Conservation (phyloP, 176 grass and related monocot genomes). For the Aegilops speltoides region DNA sequence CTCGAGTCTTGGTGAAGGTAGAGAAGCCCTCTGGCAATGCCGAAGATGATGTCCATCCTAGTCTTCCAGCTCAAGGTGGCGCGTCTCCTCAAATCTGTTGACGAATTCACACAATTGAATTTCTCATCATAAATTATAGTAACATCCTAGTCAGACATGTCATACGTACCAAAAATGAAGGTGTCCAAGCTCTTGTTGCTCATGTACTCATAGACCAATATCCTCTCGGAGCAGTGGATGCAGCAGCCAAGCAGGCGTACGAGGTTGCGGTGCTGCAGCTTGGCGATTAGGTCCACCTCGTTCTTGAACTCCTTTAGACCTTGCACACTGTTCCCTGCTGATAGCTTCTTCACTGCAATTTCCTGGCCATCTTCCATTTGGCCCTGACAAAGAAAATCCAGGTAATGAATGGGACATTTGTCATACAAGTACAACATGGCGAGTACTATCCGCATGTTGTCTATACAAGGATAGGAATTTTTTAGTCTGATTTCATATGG, state of each 20-base stretch:
- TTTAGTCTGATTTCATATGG: neutral
- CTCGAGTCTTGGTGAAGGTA: constrained; percentile 75
- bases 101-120: neutral
- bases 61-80: constrained; percentile 33
- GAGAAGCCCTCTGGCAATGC: constrained; percentile 50
- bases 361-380: constrained; percentile 48
- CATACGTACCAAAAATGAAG: constrained; percentile 52
- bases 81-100: constrained; percentile 35
- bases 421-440: neutral
- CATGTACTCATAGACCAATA: constrained; percentile 67
- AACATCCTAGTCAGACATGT: rapidly evolving
- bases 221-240: constrained; percentile 40
- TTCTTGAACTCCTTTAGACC: constrained; percentile 67
- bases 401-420: neutral
- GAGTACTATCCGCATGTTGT: neutral
- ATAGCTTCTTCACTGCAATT: constrained; percentile 63
- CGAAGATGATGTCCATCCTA: constrained; percentile 54
- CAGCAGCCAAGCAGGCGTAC: constrained; percentile 66
- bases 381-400: constrained; percentile 17
- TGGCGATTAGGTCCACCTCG: constrained; percentile 60
- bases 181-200: constrained; percentile 65
- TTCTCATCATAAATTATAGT: too few species aligned
- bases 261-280: constrained; percentile 71
- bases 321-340: constrained; percentile 24
- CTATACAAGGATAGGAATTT: too few species aligned